Conservation (phyloP, 352 stramenopile species). For the Phytophthora cactorum region DNA sequence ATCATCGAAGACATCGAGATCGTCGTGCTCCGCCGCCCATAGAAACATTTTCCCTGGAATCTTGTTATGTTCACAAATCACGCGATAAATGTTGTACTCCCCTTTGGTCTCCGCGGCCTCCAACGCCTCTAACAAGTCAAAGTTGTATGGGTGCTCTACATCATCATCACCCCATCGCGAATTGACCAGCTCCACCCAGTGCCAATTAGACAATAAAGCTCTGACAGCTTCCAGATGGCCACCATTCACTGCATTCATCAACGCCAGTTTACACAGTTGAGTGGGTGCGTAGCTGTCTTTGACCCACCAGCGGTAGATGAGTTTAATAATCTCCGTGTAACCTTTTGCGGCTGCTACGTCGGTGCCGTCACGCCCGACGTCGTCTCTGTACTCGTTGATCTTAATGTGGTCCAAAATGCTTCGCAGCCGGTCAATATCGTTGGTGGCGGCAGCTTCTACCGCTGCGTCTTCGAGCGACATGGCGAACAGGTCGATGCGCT, state of each 20-base stretch:
- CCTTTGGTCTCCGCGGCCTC: not conserved
- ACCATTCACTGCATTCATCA: not conserved
- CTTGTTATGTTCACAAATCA: not conserved
- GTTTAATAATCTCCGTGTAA: not conserved
- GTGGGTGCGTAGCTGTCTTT: slow-evolving; percentile 1
- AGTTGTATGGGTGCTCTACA: not conserved
- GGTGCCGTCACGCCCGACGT: not conserved
- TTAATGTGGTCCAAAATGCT: slow-evolving; percentile 1
- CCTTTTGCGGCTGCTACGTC: slow-evolving; percentile 2
- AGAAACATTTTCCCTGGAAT: not conserved
- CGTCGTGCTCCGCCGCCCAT: not conserved
- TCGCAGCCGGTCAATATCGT: slow-evolving; percentile 3
- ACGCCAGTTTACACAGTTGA: not conserved
- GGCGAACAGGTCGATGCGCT: slow-evolving; percentile 2
- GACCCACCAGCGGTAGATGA: slow-evolving; percentile 4
- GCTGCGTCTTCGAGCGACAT: slow-evolving; percentile 8
- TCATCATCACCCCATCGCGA: not conserved
- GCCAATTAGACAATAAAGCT: not conserved
- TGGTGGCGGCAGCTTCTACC: slow-evolving; percentile 2
- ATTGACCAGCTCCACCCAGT: not conserved
- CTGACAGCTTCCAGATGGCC: not conserved
- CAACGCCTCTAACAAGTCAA: not conserved
- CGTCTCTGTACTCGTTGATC: not conserved
- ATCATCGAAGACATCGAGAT: not conserved
- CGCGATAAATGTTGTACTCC: not conserved